Evolutionary conservation across 495 filamentous ascomycete genomes (phyloP).

Genomic region (Hypoxylon lenormandii): DNA sequence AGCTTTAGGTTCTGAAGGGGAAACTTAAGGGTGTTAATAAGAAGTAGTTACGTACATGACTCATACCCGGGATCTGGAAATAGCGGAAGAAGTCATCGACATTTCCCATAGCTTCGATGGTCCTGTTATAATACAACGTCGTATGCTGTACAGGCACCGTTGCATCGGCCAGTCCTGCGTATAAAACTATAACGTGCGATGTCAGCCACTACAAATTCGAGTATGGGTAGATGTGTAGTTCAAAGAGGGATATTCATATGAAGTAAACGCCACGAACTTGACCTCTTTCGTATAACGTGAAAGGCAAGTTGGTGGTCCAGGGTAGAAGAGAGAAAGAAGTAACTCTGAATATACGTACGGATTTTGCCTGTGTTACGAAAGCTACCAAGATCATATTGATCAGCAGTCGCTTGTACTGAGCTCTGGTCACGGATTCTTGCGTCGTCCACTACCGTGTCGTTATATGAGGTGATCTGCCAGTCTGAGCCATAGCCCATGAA

Average conservation of each 20-base stretch:
- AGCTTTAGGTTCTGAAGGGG: no score
- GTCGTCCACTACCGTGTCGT: conserved; percentile 51
- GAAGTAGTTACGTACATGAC: no score
- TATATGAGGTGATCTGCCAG: conserved; percentile 54
- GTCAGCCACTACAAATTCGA: not conserved
- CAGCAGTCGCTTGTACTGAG: conserved; percentile 57
- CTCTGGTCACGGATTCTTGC: conserved; percentile 49
- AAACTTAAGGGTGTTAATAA: no score
- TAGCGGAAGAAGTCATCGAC: conserved; percentile 56
- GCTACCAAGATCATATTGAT: conserved; percentile 59
- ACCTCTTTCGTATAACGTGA: not conserved
- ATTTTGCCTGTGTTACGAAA: conserved; percentile 57
- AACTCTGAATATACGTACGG: conserved; percentile 19
- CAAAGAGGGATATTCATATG: not conserved
- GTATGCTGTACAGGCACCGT: conserved; percentile 61
- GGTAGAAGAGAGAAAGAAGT: not conserved
- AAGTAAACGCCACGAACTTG: not conserved
- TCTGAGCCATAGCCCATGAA: conserved; percentile 55
- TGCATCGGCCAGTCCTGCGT: conserved; percentile 67
- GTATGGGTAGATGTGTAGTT: not conserved
- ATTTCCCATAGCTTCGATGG: conserved; percentile 47
- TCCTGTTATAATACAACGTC: conserved; percentile 58
- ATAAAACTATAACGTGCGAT: conserved; percentile 60
- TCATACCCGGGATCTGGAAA: conserved; percentile 60
- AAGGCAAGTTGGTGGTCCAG: not conserved